Conservation (phyloP, 73 alveolate species). For the Tetrahymena borealis region DNA sequence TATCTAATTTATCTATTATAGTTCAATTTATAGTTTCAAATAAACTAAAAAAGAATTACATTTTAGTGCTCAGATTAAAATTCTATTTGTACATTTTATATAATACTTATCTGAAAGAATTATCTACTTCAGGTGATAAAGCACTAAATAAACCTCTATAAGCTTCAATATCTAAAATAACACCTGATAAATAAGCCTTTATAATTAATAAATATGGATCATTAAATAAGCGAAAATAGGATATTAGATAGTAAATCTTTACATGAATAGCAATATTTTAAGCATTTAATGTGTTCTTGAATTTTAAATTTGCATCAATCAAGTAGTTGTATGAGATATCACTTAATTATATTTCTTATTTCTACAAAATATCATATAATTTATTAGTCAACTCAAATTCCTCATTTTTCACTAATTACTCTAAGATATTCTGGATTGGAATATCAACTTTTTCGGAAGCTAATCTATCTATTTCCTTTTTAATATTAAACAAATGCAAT, state of each 20-base stretch:
- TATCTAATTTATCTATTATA: too few species aligned
- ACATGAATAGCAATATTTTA: neutral
- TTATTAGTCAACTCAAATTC: neutral
- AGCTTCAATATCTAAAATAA: neutral
- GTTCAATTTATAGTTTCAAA: too few species aligned
- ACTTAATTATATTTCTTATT: neutral
- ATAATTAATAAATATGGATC: neutral
- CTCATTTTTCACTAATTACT: neutral
- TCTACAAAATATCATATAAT: neutral
- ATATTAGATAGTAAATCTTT: neutral
- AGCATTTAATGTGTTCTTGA: neutral
- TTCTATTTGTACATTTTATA: neutral
- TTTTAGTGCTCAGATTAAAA: neutral
- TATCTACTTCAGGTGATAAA: neutral
- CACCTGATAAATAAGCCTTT: neutral
- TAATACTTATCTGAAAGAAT: neutral
- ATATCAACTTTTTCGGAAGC: neutral
- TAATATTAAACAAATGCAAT: neutral
- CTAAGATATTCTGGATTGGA: neutral
- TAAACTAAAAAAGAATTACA: neutral
- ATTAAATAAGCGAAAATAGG: neutral
- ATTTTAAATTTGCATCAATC: neutral
- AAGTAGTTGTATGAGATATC: neutral
- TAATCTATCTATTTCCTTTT: neutral
- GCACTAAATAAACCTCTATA: neutral